Conservation (phyloP, 257 asterid genomes). For the Solanum gandarillasii region DNA sequence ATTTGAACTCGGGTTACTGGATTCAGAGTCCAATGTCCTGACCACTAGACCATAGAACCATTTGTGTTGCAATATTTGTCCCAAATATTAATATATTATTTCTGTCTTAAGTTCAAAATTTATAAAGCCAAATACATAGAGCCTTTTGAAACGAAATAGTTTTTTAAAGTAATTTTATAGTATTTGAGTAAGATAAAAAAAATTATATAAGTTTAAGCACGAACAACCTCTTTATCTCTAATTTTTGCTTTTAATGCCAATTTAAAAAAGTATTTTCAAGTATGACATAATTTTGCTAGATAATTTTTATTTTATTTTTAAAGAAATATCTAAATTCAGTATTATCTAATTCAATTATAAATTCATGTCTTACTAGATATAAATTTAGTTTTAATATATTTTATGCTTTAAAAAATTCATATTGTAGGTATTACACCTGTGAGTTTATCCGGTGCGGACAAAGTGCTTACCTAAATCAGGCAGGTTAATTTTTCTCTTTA, state of each 20-base stretch:
- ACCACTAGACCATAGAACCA: not conserved
- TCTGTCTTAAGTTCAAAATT: not conserved
- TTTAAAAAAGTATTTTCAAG: too few relatives aligned
- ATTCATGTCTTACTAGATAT: not conserved
- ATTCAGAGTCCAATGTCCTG: not conserved
- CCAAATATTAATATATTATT: too few relatives aligned
- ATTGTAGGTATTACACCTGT: too few relatives aligned
- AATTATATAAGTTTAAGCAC: too few relatives aligned
- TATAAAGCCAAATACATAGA: not conserved
- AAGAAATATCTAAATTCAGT: too few relatives aligned
- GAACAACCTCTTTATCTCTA: too few relatives aligned
- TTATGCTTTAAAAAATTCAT: too few relatives aligned
- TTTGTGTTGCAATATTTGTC: rapidly evolving
- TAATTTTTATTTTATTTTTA: too few relatives aligned
- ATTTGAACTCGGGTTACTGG: not conserved
- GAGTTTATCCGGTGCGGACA: too few relatives aligned
- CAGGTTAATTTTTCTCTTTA: not conserved
- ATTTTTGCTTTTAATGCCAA: not conserved
- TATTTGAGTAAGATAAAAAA: not conserved
- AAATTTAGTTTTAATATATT: too few relatives aligned
- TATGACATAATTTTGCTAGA: too few relatives aligned
- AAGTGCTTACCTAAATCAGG: too few relatives aligned
- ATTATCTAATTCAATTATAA: not conserved
- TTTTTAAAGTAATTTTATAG: not conserved
- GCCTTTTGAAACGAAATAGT: not conserved